Evolutionary conservation across 768 basidiomycete genomes (phyloP).

Genomic region (Pholiota conissans): DNA sequence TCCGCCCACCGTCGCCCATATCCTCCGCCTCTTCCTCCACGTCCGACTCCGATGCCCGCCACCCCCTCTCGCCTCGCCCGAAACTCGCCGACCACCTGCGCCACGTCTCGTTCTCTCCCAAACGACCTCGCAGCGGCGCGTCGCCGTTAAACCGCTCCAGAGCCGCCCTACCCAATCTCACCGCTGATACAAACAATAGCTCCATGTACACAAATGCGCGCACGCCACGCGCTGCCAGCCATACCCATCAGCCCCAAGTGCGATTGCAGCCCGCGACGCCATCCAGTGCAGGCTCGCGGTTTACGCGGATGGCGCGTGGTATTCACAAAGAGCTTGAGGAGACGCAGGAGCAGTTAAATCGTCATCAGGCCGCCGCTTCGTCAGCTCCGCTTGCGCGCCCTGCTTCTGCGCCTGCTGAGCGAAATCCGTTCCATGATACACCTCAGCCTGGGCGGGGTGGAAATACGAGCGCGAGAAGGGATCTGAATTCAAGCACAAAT

Average conservation of each 20-base stretch:
- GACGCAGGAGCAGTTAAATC: constrained; percentile 15
- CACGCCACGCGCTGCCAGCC: constrained; percentile 3
- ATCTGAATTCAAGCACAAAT: constrained; percentile 22
- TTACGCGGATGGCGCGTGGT: constrained; percentile 59
- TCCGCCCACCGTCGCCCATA: constrained; percentile 47
- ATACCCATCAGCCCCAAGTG: constrained; percentile 44
- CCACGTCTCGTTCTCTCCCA: constrained; percentile 72
- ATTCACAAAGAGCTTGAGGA: constrained; percentile 37
- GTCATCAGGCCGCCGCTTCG: constrained; percentile 5
- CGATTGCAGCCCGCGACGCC: constrained; percentile 64
- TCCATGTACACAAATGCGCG: constrained; percentile 4
- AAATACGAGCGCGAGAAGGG: constrained; percentile 15
- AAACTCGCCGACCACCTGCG: constrained; percentile 72
- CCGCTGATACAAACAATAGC: neutral
- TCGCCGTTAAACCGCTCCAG: constrained; percentile 24
- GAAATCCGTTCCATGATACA: constrained; percentile 41
- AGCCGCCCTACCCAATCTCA: constrained; percentile 1
- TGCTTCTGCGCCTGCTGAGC: constrained; percentile 17
- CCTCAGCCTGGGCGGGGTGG: constrained; percentile 4
- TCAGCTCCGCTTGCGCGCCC: neutral
- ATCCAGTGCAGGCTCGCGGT: constrained; percentile 52
- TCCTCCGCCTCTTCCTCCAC: constrained; percentile 48
- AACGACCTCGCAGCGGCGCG: constrained; percentile 58
- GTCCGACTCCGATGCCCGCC: constrained; percentile 49
- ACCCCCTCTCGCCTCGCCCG: constrained; percentile 44